These are phyloP conservation scores for Podospora fimiseda DNA, from an alignment of 495 filamentous ascomycete genomes.

Conservation along the genomic window DNA sequence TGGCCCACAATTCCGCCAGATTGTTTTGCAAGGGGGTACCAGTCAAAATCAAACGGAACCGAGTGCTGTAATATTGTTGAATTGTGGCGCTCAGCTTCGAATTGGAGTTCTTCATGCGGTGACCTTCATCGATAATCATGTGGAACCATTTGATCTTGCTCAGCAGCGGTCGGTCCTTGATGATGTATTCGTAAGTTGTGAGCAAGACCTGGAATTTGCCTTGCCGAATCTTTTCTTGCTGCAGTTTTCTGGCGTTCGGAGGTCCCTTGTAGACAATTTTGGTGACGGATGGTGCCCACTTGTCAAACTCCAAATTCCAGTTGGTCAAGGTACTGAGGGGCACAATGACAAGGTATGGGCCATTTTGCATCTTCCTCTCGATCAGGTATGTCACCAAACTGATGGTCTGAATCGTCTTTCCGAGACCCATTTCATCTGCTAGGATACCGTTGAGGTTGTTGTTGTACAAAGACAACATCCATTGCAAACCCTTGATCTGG, in stretches of 20 bases:
- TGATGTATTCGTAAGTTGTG: constrained; percentile 98
- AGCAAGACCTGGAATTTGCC: constrained; percentile 93
- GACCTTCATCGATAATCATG: constrained; percentile 99
- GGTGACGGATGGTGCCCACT: constrained; percentile 85
- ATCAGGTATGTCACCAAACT: constrained; percentile 95
- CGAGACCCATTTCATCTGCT: constrained; percentile 98
- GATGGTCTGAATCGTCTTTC: constrained; percentile 99
- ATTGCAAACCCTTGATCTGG: constrained; percentile 94
- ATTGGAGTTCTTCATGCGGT: constrained; percentile 98
- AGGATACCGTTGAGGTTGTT: constrained; percentile 99
- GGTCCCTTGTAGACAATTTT: constrained; percentile 96
- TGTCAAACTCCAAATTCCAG: constrained; percentile 98
- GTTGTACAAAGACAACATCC: constrained; percentile 99
- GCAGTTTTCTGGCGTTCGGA: constrained; percentile 78
- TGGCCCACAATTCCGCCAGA: constrained; percentile 88
- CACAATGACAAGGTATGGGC: constrained; percentile 94
- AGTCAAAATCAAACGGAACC: constrained; percentile 93
- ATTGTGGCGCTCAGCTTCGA: constrained; percentile 94
- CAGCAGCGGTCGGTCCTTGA: constrained; percentile 90
- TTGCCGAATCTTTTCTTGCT: constrained; percentile 89
- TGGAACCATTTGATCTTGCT: constrained; percentile 99
- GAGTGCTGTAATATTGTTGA: constrained; percentile 87
- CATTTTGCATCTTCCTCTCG: constrained; percentile 86
- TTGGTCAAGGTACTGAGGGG: constrained; percentile 95
- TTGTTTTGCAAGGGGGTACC: constrained; percentile 98